Base-by-base conservation (phyloP, 1,139 yeast genomes). In the Oligophagozyma castellii region DNA sequence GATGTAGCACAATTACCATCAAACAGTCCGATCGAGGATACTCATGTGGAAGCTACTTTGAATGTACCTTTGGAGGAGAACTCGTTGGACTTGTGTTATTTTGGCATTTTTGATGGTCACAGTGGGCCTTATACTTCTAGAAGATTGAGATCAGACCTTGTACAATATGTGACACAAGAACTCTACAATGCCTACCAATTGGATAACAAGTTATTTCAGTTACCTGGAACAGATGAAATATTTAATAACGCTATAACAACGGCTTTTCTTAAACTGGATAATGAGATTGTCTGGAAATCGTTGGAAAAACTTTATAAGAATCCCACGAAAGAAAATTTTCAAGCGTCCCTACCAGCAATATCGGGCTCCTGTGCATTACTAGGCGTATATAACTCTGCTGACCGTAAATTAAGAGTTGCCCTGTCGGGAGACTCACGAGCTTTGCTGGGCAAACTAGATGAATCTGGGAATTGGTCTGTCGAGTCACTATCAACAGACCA, bases 361-460 rank as follows among this genome's bases (percentile, higher is more conserved):
- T 78, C 94, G 3, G 99, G 98, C 0, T 76, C 95, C 0, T 89
- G 99, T 60, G 95, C 93, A 0, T 62, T 89, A 36, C 62, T 89
- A 36, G 73, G 94, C 2, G 76, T 81, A 46, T 89, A 79, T 54
- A 95, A 89, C 51, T 73, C 94, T 2, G 66, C 68, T 33, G 65
- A 83, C 22, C 67, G 72, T 33, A 58, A 67, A 29, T 63, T 89
- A 39, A 76, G 83, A 42, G 94, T 89, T 18, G 98, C 98, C 0
- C 93, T 86, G 5, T 74, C 96, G 0, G 99, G 99, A 24, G 99
- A 89, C 53, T 86, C 96, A 0, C 67, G 98, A 38, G 96, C 95
- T 0, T 68, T 89, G 14, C 59, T 89, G 24, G 95, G 95, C 2
- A 72, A 86, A 2, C 63, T 70, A 31, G 68, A 67, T 36, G 70